Base-by-base conservation (phyloP, 257 asterid species). In the Thymus mandschuricus region DNA sequence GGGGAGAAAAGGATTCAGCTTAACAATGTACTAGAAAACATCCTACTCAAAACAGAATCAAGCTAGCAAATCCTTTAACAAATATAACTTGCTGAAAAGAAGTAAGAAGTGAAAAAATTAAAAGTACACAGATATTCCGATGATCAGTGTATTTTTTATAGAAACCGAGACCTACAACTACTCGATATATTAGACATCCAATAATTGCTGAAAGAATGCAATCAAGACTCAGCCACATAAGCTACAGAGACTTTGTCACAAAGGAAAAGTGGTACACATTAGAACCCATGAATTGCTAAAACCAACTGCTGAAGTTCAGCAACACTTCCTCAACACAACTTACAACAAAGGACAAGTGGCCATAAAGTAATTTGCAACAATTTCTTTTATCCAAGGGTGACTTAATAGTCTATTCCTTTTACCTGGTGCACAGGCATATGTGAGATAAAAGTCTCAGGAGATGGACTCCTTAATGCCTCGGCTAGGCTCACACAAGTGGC, bases 371-470 rank as follows among this genome's bases (percentile, higher is more conserved):
- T 34, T 54, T 29, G 30, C 38, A 29, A 31, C 8, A 27, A 15
- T 41, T 29, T 28, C 6, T 29, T 12, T 29, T 12, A 46, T 7
- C n/a, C 1, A 46, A 65, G 4, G 30, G 15, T 31, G 45, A 65
- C 31, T 46, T 52, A 63, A 66, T 50, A 41, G 79, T 73, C n/a
- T 61, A 12, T 72, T 35, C 8, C 21, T 21, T 38, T 38, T 81
- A 95, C 99, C 93, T 91, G 98, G 80, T 95, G 99, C 65, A 95
- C 81, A 40, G 98, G 99, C 74, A 88, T 88, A 64, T 88, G 79
- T 8, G 98, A 95, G 66, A 89, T 74, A 50, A 86, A 71, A 70
- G 79, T 72, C 87, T 89, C 99, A 1, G 97, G 98, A 75, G 76
- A 81, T 1, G 96, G 82, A 79, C 89, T 89, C 86, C 97, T 88